Evolutionary conservation across 371 early-diverging fungal genomes (phyloP).

Genomic region (Lichtheimia ornata): DNA sequence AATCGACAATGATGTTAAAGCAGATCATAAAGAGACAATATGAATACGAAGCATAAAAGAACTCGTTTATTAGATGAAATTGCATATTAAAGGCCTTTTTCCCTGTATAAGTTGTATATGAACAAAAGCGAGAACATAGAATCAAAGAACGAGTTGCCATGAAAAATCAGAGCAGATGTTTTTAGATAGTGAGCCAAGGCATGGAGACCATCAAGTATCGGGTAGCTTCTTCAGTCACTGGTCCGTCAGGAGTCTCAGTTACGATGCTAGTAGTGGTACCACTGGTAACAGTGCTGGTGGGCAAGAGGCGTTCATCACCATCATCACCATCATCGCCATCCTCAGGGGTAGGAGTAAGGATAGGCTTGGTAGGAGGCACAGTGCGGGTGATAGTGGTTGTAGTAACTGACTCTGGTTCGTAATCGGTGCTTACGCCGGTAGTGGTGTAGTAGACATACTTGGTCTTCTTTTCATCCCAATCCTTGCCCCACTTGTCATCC

Average conservation of each 20-base stretch:
- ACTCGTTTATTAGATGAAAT: too few species aligned
- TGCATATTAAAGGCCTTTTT: neutral
- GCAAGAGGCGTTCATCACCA: neutral
- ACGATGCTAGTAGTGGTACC: neutral
- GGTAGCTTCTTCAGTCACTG: neutral
- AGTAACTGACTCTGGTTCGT: neutral
- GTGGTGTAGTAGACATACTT: constrained; percentile 31
- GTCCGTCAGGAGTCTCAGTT: neutral
- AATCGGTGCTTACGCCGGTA: neutral
- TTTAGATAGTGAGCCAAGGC: neutral
- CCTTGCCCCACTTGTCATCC: constrained; percentile 8
- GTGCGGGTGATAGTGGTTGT: constrained; percentile 1
- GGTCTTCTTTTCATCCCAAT: constrained; percentile 13
- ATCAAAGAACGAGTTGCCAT: neutral
- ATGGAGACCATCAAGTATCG: neutral
- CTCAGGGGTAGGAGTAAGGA: neutral
- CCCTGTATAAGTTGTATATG: neutral
- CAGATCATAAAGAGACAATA: too few species aligned
- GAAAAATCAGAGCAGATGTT: neutral
- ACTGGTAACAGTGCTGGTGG: constrained; percentile 8
- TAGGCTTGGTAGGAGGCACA: neutral
- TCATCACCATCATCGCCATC: too few species aligned
- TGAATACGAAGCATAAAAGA: too few species aligned
- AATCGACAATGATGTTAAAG: too few species aligned
- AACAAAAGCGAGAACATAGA: too few species aligned